Conservation (phyloP, 352 stramenopile species). For the Phytophthora fragariae region DNA sequence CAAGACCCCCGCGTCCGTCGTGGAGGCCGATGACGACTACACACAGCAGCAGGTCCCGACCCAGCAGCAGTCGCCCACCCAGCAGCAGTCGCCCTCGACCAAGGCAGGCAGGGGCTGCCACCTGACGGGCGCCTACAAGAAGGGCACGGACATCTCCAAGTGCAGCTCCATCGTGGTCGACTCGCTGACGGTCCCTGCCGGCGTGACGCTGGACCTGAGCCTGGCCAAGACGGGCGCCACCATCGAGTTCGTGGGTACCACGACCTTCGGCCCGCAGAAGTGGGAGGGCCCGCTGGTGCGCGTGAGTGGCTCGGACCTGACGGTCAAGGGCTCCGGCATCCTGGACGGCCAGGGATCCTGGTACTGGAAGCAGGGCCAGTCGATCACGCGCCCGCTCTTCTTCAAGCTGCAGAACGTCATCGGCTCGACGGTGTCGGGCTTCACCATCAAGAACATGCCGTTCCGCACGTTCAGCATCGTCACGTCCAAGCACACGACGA, state of each 20-base stretch:
- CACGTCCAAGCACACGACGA: conserved; percentile 28
- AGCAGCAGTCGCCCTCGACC: conserved; percentile 1
- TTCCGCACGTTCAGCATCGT: conserved; percentile 40
- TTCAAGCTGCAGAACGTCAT: conserved; percentile 40
- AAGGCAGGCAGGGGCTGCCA: conserved; percentile 26
- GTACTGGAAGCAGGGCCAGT: conserved; percentile 48
- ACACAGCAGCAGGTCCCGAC: conserved; percentile 27
- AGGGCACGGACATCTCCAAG: conserved; percentile 35
- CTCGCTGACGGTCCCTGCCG: conserved; percentile 37
- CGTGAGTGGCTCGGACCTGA: conserved; percentile 38
- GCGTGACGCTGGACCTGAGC: conserved; percentile 44
- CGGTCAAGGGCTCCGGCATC: conserved; percentile 38
- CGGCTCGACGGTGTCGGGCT: conserved; percentile 36
- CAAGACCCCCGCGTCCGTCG: neutral
- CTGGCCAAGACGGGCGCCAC: conserved; percentile 33
- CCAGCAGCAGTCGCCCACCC: conserved; percentile 23
- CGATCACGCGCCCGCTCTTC: conserved; percentile 41
- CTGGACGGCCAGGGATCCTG: conserved; percentile 47
- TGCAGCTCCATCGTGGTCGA: conserved; percentile 39
- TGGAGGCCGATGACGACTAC: neutral
- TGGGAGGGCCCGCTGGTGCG: conserved; percentile 44
- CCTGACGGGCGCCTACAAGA: conserved; percentile 43
- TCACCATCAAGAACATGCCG: conserved; percentile 46
- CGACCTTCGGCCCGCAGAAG: conserved; percentile 38
- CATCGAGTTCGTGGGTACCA: conserved; percentile 44